phyloP scores from a whole-genome alignment of 345 rosid genomes.

The Noccaea bulbosa region DNA sequence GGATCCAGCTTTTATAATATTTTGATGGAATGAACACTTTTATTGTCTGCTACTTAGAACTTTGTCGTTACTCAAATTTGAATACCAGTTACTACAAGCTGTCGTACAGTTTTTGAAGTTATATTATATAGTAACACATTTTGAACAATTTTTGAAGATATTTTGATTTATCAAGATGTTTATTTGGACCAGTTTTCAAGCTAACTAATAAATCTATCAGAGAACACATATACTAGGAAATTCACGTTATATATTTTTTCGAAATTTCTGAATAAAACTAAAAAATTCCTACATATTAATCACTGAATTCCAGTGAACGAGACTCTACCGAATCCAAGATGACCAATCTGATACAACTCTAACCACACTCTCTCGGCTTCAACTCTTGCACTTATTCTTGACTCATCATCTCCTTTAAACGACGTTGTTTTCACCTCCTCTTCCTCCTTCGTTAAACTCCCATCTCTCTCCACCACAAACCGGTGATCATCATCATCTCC shows the following conservation, averaged over 20 bases:
- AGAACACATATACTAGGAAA: constrained; percentile 10
- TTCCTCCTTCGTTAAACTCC: constrained; percentile 45
- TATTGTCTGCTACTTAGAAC: no score
- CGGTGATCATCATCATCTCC: constrained; percentile 37
- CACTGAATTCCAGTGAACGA: constrained; percentile 62
- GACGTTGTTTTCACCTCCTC: constrained; percentile 28
- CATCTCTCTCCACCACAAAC: constrained; percentile 48
- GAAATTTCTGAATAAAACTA: neutral
- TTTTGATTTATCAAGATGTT: no score
- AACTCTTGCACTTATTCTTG: constrained; percentile 49
- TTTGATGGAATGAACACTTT: neutral
- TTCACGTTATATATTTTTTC: constrained; percentile 18
- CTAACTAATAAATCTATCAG: neutral
- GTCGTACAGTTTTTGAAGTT: constrained; percentile 4
- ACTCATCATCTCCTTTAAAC: constrained; percentile 43
- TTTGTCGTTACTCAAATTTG: no score
- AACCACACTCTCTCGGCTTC: constrained; percentile 76
- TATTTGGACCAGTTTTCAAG: no score
- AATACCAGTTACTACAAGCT: no score
- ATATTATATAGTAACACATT: neutral
- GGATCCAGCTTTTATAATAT: neutral
- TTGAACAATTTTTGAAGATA: no score
- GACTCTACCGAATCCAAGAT: constrained; percentile 90
- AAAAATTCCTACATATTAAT: constrained; percentile 8
- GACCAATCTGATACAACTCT: constrained; percentile 77